Evolutionary conservation across 345 rosid genomes (phyloP).

Genomic region (Aegle marmelos): DNA sequence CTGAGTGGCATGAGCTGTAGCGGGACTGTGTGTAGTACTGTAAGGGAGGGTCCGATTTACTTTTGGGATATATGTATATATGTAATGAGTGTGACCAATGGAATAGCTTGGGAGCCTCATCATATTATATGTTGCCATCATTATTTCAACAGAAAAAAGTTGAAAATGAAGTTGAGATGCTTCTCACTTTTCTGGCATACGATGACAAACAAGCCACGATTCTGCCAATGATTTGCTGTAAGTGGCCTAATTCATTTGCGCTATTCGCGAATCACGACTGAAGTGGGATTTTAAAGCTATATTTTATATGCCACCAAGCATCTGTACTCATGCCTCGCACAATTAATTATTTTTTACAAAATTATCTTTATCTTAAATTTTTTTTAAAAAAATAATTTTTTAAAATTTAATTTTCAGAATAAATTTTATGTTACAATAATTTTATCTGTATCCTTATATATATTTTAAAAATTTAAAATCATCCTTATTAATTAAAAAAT

Average conservation of each 20-base stretch:
- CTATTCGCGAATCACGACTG: neutral
- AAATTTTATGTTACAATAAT: no score
- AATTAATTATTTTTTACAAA: no score
- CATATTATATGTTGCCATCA: neutral
- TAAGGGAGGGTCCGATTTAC: neutral
- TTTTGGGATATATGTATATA: neutral
- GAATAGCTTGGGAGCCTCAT: neutral
- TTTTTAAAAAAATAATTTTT: no score
- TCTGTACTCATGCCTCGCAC: no score
- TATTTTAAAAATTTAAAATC: no score
- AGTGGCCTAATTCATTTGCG: neutral
- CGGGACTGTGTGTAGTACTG: neutral
- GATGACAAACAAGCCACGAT: slow-evolving; percentile 13
- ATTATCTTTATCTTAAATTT: no score
- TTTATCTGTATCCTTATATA: no score
- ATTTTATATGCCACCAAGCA: no score
- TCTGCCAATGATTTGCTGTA: slow-evolving; percentile 7
- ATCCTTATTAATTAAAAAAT: no score
- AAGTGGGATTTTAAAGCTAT: neutral
- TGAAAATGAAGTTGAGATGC: slow-evolving; percentile 8
- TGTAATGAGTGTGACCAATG: neutral
- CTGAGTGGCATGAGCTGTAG: neutral
- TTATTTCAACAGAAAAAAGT: slow-evolving; percentile 7
- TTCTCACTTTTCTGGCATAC: slow-evolving; percentile 1
- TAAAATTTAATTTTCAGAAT: no score